These are phyloP conservation scores for Rostrohypoxylon terebratum DNA, from an alignment of 495 filamentous ascomycete genomes.

Conservation along the genomic window DNA sequence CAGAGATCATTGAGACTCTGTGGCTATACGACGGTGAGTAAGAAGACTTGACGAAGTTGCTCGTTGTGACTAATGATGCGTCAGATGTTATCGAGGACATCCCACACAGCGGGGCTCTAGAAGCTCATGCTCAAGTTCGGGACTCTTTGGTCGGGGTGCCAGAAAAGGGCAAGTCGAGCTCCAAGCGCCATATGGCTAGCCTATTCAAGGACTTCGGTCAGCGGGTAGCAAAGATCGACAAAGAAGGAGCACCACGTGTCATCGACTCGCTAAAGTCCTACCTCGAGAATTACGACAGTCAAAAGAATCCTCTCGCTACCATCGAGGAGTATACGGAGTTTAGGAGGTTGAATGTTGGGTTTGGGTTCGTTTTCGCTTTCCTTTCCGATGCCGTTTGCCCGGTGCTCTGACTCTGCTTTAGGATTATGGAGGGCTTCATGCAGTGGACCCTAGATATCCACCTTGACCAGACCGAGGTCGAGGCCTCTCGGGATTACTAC, in stretches of 20 bases:
- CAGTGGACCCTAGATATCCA: constrained; percentile 17
- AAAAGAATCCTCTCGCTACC: constrained; percentile 2
- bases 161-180: constrained; percentile 10
- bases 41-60: background rate
- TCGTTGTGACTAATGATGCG: background rate
- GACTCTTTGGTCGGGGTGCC: constrained; percentile 13
- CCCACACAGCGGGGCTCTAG: constrained; percentile 4
- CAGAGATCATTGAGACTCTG: constrained; percentile 11
- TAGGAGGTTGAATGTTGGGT: constrained; percentile 16
- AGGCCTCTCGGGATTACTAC: constrained; percentile 7
- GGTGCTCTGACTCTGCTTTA: background rate
- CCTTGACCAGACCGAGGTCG: constrained; percentile 8
- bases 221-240: background rate
- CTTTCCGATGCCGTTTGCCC: background rate
- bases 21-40: constrained; percentile 13
- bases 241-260: constrained; percentile 10
- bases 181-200: constrained; percentile 10
- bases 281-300: constrained; percentile 14
- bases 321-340: constrained; percentile 13
- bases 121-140: constrained; percentile 9
- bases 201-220: constrained; percentile 14
- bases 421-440: constrained; percentile 21
- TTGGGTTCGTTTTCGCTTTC: constrained; percentile 9
- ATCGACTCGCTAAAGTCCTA: constrained; percentile 11
- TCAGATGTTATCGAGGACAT: constrained; percentile 13